Evolutionary conservation across 2,329 filamentous ascomycete genomes (phyloP).

Genomic region (Neocatenulostroma microsporum): DNA sequence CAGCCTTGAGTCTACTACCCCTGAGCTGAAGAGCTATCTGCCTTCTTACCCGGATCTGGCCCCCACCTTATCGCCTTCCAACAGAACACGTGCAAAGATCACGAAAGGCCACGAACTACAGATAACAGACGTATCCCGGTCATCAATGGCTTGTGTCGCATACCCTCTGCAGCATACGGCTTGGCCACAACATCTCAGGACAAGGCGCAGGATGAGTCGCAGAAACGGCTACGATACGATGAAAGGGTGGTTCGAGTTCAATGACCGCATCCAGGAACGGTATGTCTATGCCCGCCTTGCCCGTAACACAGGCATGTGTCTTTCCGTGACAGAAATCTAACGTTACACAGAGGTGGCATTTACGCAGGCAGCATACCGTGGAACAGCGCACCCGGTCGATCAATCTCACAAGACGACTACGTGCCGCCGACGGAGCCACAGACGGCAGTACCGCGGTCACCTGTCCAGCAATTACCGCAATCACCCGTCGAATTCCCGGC

Average conservation of each 20-base stretch:
- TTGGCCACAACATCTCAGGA: too few species aligned
- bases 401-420: slow-evolving; percentile 13
- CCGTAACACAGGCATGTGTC: not conserved
- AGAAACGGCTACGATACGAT: slow-evolving; percentile 19
- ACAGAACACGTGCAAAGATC: too few species aligned
- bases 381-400: slow-evolving; percentile 7
- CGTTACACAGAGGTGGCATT: slow-evolving; percentile 8
- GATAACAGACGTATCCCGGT: too few species aligned
- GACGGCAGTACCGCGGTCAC: too few species aligned
- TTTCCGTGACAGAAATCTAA: slow-evolving; percentile 4
- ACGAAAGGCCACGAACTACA: too few species aligned
- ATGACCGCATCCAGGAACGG: slow-evolving; percentile 12
- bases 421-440: slow-evolving; percentile 12
- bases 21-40: too few species aligned
- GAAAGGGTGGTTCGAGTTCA: slow-evolving; percentile 18
- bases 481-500: slow-evolving; percentile 9
- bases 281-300: slow-evolving; percentile 3
- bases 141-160: slow-evolving; percentile 3
- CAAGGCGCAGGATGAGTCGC: slow-evolving; percentile 1
- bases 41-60: too few species aligned
- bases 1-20: too few species aligned
- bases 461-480: not conserved
- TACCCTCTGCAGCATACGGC: too few species aligned
- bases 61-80: too few species aligned
- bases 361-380: slow-evolving; percentile 5